Evolutionary conservation across 1,284 basidiomycete species (phyloP).

Genomic region (Fomitopsis palustris): DNA sequence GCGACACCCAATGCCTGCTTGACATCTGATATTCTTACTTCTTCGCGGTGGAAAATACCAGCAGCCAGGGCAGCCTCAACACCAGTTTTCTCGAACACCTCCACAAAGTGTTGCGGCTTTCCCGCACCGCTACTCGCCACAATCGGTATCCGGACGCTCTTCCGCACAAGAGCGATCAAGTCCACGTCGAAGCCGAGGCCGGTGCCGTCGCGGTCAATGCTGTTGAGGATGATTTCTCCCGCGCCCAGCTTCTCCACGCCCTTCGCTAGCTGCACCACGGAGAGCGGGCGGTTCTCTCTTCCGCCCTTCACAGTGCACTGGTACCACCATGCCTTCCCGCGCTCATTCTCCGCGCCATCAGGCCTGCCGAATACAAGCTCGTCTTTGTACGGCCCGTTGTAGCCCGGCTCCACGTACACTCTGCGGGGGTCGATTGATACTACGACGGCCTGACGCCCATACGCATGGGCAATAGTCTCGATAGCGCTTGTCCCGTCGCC

Average conservation of each 20-base stretch:
- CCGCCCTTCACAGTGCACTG: slow-evolving; percentile 97
- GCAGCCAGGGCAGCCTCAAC: slow-evolving; percentile 96
- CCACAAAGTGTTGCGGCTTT: slow-evolving; percentile 75
- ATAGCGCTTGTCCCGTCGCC: slow-evolving; percentile 84
- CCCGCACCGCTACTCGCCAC: slow-evolving; percentile 96
- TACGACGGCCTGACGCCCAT: slow-evolving; percentile 97
- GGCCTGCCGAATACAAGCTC: slow-evolving; percentile 62
- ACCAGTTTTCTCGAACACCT: slow-evolving; percentile 77
- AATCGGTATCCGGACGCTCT: slow-evolving; percentile 84
- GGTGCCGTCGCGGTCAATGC: slow-evolving; percentile 95
- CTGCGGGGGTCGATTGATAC: slow-evolving; percentile 95
- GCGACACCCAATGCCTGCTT: slow-evolving; percentile 55
- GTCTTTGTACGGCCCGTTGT: slow-evolving; percentile 65
- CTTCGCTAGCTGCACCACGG: slow-evolving; percentile 87
- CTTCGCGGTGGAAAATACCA: slow-evolving; percentile 94
- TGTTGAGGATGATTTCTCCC: slow-evolving; percentile 94
- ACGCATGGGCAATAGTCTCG: slow-evolving; percentile 87
- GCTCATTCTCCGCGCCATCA: slow-evolving; percentile 49
- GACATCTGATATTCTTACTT: slow-evolving; percentile 75
- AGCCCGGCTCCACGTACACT: slow-evolving; percentile 76
- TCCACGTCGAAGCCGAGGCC: slow-evolving; percentile 92
- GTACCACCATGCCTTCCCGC: slow-evolving; percentile 95
- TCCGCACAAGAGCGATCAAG: slow-evolving; percentile 76
- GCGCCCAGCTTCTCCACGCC: slow-evolving; percentile 91
- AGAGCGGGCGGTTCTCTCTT: slow-evolving; percentile 84